Conservation (phyloP, 345 rosid species). For the Eutrema japonicum region DNA sequence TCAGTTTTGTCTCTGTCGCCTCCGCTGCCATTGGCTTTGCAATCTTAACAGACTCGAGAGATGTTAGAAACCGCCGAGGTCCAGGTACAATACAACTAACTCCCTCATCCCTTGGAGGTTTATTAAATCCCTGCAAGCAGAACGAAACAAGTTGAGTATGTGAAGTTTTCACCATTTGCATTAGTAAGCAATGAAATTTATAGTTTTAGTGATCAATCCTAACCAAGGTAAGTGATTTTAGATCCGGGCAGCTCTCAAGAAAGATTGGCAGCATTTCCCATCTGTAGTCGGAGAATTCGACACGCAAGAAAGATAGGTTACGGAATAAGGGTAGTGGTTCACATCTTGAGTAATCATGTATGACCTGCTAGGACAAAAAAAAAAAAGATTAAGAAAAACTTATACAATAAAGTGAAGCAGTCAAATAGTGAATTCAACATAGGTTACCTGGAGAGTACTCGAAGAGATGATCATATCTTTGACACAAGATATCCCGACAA, state of each 20-base stretch:
- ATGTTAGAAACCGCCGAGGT: neutral
- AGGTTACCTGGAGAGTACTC: neutral
- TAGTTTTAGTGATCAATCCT: neutral
- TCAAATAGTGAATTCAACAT: neutral
- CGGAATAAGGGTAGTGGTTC: conserved; percentile 18
- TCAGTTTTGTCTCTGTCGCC: neutral
- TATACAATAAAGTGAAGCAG: neutral
- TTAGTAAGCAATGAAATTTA: neutral
- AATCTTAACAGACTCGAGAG: neutral
- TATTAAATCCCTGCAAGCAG: neutral
- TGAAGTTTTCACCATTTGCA: neutral
- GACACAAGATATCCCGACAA: neutral
- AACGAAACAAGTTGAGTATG: neutral
- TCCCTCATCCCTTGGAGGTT: neutral
- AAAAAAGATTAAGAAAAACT: neutral
- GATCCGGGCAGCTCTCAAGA: conserved; percentile 24
- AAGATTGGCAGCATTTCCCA: conserved; percentile 26
- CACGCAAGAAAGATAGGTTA: conserved; percentile 11
- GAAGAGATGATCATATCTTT: neutral
- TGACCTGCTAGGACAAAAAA: neutral
- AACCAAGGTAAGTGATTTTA: conserved; percentile 14
- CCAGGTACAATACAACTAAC: neutral
- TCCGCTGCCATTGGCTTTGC: neutral
- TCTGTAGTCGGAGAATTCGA: neutral
- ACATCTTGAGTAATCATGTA: conserved; percentile 12